Evolutionary conservation across 2,329 filamentous ascomycete genomes (phyloP), one percentile per base, ranked within the genome.

Genomic region (Didymella arachidicola): DNA sequence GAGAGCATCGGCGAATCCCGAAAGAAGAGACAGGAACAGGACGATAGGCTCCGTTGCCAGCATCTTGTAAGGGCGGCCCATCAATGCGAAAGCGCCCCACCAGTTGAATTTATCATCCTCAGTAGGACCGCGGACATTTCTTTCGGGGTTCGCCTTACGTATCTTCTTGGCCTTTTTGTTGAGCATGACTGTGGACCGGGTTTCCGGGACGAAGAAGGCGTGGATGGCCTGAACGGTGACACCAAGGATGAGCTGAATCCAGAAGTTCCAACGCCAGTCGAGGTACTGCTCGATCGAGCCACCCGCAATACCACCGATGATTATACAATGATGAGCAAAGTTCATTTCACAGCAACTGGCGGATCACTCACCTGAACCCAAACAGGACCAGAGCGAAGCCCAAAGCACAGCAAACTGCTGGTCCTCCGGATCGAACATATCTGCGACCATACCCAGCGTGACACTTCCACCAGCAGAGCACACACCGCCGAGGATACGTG

Each of bases 201-300:
- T 94, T 76, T 95, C 92, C 1, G 89, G 90, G 2, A 94, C 91
- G 5, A 86, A 80, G 59, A 89, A 72, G 45, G 88, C 78, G 72
- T 93, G 90, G 8, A 90, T 69, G 3, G 84, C 22, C 69, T 94
- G 91, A 2, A 91, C 85, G 27, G 85, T 81, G 5, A 77, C 86
- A 26, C 92, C 91, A 53, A 95, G 88, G 63, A 93, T 91, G 60
- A 95, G 85, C 76, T 93, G 90, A 62, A 93, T 89, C 90, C 90
- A 95, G 74, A 94, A 92, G 57, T 83, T 86, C 88, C 88, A 93
- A 63, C 84, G 83, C 90, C 90, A 94, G 16, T 85, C 79, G 1
- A 90, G 80, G 63, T 85, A 86, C 32, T 84, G 76, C 73, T 92
- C 84, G 18, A 89, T 85, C 65, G 92, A 91, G 0, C 89, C 90